Conservation (phyloP, 139 green algal species). For the Axilococcus clingmanii region DNA sequence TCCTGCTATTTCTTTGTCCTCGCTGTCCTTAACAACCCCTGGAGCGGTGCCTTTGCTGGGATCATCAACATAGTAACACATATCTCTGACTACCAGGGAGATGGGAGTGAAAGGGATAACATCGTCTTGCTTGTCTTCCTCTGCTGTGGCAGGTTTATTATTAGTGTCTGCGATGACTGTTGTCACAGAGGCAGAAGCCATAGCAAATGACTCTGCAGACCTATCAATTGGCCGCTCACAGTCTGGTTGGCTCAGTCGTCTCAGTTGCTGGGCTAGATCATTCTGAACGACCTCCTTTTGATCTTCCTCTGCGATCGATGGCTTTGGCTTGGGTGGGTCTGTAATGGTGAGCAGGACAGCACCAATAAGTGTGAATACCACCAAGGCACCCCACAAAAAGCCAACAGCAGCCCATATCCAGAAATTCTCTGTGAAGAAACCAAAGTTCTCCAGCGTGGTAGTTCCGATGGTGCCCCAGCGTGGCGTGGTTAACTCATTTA, state of each 20-base stretch:
- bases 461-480: slow-evolving; percentile 5
- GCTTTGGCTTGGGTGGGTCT: slow-evolving; percentile 19
- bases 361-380: slow-evolving; percentile 19
- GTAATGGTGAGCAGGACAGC: slow-evolving; percentile 22
- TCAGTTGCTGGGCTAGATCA: neutral
- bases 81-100: slow-evolving; percentile 47
- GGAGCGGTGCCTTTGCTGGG: slow-evolving; percentile 25
- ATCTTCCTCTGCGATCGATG: slow-evolving; percentile 2
- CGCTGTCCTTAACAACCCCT: slow-evolving; percentile 17
- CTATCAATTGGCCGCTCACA: neutral
- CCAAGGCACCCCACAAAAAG: slow-evolving; percentile 18
- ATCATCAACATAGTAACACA: slow-evolving; percentile 56
- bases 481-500: slow-evolving; percentile 16
- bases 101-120: slow-evolving; percentile 50
- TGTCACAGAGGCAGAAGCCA: neutral
- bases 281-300: neutral
- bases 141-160: neutral
- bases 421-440: slow-evolving; percentile 31
- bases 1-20: slow-evolving; percentile 28
- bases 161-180: neutral
- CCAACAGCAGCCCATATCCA: slow-evolving; percentile 52
- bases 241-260: neutral
- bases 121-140: slow-evolving; percentile 10
- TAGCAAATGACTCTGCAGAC: neutral
- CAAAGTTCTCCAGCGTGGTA: slow-evolving; percentile 27